Evolutionary conservation across 257 asterid species (phyloP), one percentile per base, ranked within the genome.

Genomic region (Scutellaria baicalensis): DNA sequence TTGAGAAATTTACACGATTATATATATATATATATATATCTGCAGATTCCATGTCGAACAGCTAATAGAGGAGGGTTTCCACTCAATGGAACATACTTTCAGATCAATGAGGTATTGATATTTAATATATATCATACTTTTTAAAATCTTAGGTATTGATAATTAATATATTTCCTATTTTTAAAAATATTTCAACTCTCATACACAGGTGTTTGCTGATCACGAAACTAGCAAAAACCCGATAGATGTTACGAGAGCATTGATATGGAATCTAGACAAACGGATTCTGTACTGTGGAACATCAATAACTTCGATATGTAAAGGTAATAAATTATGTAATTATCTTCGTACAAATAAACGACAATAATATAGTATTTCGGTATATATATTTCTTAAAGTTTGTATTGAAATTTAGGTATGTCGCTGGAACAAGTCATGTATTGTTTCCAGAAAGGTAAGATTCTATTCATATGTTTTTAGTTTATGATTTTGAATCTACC

Each of bases 181-280:
- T n/a, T n/a, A n/a, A n/a, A n/a, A n/a, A n/a, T n/a, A n/a, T n/a
- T n/a, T n/a, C n/a, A n/a, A n/a, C n/a, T n/a, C n/a, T n/a, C n/a
- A n/a, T n/a, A n/a, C n/a, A n/a, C n/a, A n/a, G n/a, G 93, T 91
- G 35, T 89, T 89, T 71, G 95, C 91, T 5, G 95, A 91, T 75
- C 74, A 84, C 33, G 87, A 79, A 70, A 58, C 95, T 0, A 89
- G 90, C 70, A 11, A 1, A 18, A 2, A 2, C 12, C 93, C 92
- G 1, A 81, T 91, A 12, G 59, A 33, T 21, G 85, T 85, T 72
- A 81, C 84, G 0, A 72, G 81, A 51, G 36, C 21, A 7, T 75
- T 38, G 75, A 59, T 85, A 73, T 74, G 81, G 82, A 6, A 70
- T 52, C 71, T 87, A 17, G 42, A 6, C 1, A 80, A 8, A 23